Conservation (phyloP, 116 monocot species). For the Posidonia oceanica region DNA sequence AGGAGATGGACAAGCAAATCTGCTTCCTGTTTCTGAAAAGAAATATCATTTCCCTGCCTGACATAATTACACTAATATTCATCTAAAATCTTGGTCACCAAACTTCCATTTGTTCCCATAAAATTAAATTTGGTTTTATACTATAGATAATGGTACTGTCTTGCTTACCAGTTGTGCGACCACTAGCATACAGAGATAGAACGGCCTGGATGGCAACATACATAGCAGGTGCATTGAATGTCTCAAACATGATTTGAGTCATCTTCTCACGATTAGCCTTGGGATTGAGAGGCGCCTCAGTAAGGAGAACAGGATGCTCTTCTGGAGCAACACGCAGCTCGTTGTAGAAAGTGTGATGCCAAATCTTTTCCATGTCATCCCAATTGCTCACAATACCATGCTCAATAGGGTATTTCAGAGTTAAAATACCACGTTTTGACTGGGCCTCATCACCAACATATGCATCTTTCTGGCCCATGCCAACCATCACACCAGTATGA, state of each 20-base stretch:
- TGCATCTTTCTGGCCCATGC: slow-evolving; percentile 48
- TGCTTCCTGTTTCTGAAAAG: too few species aligned
- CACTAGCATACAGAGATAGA: slow-evolving; percentile 38
- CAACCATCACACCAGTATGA: slow-evolving; percentile 48
- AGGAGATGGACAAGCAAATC: too few species aligned
- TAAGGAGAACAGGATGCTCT: slow-evolving; percentile 40
- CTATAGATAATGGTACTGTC: neutral
- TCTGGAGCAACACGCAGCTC: slow-evolving; percentile 39
- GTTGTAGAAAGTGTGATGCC: slow-evolving; percentile 46
- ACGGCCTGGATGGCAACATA: slow-evolving; percentile 43
- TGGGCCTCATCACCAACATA: slow-evolving; percentile 47
- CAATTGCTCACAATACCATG: slow-evolving; percentile 48
- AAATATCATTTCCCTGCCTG: too few species aligned
- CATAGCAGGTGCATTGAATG: slow-evolving; percentile 37
- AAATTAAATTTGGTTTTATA: too few species aligned
- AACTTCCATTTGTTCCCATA: too few species aligned
- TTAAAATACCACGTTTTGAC: slow-evolving; percentile 38
- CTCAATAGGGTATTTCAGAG: slow-evolving; percentile 41
- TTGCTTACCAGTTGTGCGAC: slow-evolving; percentile 33
- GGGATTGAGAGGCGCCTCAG: slow-evolving; percentile 38
- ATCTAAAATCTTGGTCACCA: too few species aligned
- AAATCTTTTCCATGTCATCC: slow-evolving; percentile 53
- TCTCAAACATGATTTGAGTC: slow-evolving; percentile 49
- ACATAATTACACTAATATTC: too few species aligned
- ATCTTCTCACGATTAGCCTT: slow-evolving; percentile 49